phyloP scores from a whole-genome alignment of 345 rosid species.

The Nasturtium officinale region DNA sequence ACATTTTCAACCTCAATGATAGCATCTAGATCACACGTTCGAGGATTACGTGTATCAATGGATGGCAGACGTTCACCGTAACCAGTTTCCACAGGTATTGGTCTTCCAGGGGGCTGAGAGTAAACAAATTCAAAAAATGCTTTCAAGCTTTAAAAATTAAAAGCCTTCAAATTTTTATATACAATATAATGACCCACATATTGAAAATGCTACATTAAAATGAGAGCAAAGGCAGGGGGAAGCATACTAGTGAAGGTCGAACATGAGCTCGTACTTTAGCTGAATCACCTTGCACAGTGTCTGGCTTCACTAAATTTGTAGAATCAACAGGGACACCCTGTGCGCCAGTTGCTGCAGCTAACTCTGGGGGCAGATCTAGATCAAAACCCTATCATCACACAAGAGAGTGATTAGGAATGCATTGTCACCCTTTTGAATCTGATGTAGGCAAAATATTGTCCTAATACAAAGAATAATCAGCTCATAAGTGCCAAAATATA shows the following conservation, averaged over 20 bases:
- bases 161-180: background rate
- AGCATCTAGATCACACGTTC: slow-evolving; percentile 91
- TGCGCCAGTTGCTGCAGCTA: slow-evolving; percentile 88
- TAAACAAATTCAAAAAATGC: slow-evolving; percentile 30
- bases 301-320: slow-evolving; percentile 61
- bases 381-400: slow-evolving; percentile 68
- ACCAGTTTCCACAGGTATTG: slow-evolving; percentile 95
- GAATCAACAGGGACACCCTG: slow-evolving; percentile 64
- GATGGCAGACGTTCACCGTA: slow-evolving; percentile 91
- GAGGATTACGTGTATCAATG: slow-evolving; percentile 81
- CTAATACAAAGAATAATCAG: background rate
- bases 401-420: slow-evolving; percentile 24
- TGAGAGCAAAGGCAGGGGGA: slow-evolving; percentile 22
- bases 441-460: slow-evolving; percentile 17
- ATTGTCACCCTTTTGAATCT: slow-evolving; percentile 17
- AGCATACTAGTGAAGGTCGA: slow-evolving; percentile 84
- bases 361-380: slow-evolving; percentile 98
- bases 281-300: slow-evolving; percentile 60
- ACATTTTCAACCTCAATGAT: slow-evolving; percentile 75
- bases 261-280: slow-evolving; percentile 61
- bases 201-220: slow-evolving; percentile 16
- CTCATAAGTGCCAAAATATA: slow-evolving; percentile 5
- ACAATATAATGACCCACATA: slow-evolving; percentile 12
- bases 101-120: slow-evolving; percentile 92
- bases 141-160: slow-evolving; percentile 17